Evolutionary conservation across 2,329 filamentous ascomycete genomes (phyloP).

Genomic region (Xylaria sp.): DNA sequence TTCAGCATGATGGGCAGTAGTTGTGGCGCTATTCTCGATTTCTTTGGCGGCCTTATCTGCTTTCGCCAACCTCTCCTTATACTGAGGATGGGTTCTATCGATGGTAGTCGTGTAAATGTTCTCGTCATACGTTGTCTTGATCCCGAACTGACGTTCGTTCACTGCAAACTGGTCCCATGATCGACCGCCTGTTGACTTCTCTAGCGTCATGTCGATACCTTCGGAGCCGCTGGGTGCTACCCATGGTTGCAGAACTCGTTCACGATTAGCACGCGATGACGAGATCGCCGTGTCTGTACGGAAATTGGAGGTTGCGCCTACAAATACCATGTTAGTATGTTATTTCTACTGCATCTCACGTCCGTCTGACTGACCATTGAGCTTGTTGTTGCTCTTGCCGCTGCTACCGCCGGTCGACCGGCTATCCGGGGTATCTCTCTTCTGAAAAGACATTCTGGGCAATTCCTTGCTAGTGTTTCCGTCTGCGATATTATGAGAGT

Average conservation of each 20-base stretch:
- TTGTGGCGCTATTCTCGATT: conserved; percentile 80
- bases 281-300: conserved; percentile 91
- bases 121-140: conserved; percentile 92
- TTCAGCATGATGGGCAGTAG: conserved; percentile 87
- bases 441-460: conserved; percentile 47
- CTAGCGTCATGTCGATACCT: conserved; percentile 75
- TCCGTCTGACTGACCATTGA: conserved; percentile 52
- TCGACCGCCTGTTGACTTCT: conserved; percentile 61
- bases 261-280: conserved; percentile 72
- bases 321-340: conserved; percentile 27
- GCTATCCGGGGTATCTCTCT: conserved; percentile 45
- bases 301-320: conserved; percentile 76
- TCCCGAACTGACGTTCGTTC: conserved; percentile 87
- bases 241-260: conserved; percentile 85
- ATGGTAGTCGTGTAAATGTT: conserved; percentile 94
- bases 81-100: conserved; percentile 83
- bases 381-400: conserved; percentile 52
- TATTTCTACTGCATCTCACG: conserved; percentile 17
- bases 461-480: conserved; percentile 48
- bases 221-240: conserved; percentile 70
- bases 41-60: conserved; percentile 88
- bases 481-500: conserved; percentile 45
- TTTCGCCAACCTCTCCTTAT: conserved; percentile 78
- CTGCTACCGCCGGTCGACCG: conserved; percentile 44
- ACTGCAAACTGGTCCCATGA: conserved; percentile 93